These are phyloP conservation scores for Parastagonospora avenae DNA, from an alignment of 2,329 filamentous ascomycete genomes.

Conservation along the genomic window DNA sequence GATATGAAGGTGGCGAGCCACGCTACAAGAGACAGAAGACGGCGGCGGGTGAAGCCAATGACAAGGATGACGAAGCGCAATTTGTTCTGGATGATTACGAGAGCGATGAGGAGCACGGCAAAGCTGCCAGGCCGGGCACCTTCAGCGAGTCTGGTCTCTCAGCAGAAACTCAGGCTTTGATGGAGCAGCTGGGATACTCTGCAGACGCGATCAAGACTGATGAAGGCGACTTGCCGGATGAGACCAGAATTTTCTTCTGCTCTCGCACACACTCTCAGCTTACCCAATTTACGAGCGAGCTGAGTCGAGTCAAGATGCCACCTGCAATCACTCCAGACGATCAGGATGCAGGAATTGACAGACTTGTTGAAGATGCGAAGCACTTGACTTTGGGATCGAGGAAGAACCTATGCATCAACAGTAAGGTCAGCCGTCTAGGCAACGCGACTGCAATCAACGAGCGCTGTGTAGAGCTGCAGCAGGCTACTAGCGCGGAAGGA, in stretches of 20 bases:
- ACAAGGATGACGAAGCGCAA: constrained; percentile 61
- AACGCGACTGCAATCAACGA: constrained; percentile 87
- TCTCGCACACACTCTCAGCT: constrained; percentile 93
- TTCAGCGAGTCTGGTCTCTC: constrained; percentile 61
- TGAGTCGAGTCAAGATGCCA: constrained; percentile 78
- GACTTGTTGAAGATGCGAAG: constrained; percentile 68
- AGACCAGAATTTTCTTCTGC: constrained; percentile 87
- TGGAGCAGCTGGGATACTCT: constrained; percentile 62
- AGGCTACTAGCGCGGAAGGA: constrained; percentile 65
- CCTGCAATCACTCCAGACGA: constrained; percentile 61
- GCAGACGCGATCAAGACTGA: constrained; percentile 49
- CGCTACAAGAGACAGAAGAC: constrained; percentile 51
- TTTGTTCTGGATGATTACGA: constrained; percentile 80
- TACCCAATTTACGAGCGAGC: constrained; percentile 82
- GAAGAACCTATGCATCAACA: constrained; percentile 89
- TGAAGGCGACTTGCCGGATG: constrained; percentile 61
- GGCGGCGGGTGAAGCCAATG: constrained; percentile 6
- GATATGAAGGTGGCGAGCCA: constrained; percentile 54
- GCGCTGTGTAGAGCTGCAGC: constrained; percentile 86
- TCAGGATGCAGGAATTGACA: constrained; percentile 17
- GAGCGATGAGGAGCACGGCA: constrained; percentile 60
- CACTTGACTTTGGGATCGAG: constrained; percentile 83
- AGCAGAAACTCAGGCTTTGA: constrained; percentile 73
- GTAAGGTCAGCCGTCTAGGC: constrained; percentile 73
- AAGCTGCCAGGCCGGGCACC: constrained; percentile 17